Conservation (phyloP, 108 stramenopile genomes). For the Mediolabrus comicus region DNA sequence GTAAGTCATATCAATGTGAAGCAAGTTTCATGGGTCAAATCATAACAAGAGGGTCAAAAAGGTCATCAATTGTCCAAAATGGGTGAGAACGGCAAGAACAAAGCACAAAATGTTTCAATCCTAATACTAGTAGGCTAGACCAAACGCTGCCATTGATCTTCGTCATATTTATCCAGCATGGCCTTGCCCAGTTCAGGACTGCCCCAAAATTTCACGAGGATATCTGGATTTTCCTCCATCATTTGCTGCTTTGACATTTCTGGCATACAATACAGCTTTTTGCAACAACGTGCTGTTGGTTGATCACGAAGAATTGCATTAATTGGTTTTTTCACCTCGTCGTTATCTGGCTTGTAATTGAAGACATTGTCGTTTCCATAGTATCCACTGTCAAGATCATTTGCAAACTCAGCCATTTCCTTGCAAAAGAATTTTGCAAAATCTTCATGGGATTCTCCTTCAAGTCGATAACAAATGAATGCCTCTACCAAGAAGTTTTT, state of each 20-base stretch:
- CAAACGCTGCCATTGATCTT: background rate
- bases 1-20: background rate
- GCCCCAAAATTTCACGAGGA: background rate
- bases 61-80: background rate
- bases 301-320: background rate
- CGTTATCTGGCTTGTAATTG: too few relatives aligned
- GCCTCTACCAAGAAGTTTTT: too few relatives aligned
- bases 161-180: background rate
- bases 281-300: background rate
- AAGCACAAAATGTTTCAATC: background rate
- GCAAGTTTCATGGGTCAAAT: background rate
- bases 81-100: background rate
- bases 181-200: background rate
- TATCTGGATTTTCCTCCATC: background rate
- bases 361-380: background rate
- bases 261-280: background rate
- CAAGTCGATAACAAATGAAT: too few relatives aligned
- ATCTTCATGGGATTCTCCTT: background rate
- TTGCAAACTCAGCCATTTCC: background rate
- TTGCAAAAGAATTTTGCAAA: background rate
- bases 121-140: background rate
- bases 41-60: background rate
- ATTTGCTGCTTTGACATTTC: background rate
- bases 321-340: background rate
- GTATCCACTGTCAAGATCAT: background rate